Evolutionary conservation across 2,329 filamentous ascomycete genomes (phyloP), one percentile per base, ranked within the genome.

Genomic region (Calonectria pseudoreteaudii): DNA sequence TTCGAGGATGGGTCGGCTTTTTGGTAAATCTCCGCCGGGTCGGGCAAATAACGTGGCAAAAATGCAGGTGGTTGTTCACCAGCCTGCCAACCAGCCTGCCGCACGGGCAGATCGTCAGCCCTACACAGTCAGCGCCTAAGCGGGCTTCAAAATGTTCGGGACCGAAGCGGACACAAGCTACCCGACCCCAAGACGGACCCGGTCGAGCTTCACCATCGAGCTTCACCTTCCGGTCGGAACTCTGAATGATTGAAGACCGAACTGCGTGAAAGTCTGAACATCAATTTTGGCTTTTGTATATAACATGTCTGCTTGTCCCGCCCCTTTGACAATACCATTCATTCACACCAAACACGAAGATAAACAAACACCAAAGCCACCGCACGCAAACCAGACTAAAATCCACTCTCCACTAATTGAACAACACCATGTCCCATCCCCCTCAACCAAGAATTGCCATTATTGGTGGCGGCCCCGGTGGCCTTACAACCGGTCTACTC

Each of bases 381-480:
- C 44, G 23, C 9, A 47, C 20, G 9, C 44, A 31, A 53, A n/a
- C 18, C 41, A 44, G 26, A 18, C n/a, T 34, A 38, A 36, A 38
- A n/a, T 62, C 34, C 18, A 34, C 28, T 49, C 11, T 18, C 13
- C 28, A 28, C 41, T 6, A 26, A 47, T n/a, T 31, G 20, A 49
- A 41, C 38, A 8, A 18, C 31, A 67, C n/a, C 49, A 67, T 67
- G 67, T 47, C 56, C 23, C 18, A 38, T n/a, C 26, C 38, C 8
- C 60, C 28, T 31, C 66, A 64, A 34, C 70, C 70, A 50, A 65
- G 58, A 60, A 86, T 89, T 72, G 87, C 87, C 68, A 88, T 89
- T 66, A 81, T 89, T 49, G 88, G 88, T 58, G 87, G 85, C 38
- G 88, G 88, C 8, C 87, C 87, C 13, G 84, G 72, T 20, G 79